A percentile compares a stretch with the other conserved stretches of the same genome.
Conservation (phyloP, 495 filamentous ascomycete genomes). For the Amniculicola lignicola region DNA sequence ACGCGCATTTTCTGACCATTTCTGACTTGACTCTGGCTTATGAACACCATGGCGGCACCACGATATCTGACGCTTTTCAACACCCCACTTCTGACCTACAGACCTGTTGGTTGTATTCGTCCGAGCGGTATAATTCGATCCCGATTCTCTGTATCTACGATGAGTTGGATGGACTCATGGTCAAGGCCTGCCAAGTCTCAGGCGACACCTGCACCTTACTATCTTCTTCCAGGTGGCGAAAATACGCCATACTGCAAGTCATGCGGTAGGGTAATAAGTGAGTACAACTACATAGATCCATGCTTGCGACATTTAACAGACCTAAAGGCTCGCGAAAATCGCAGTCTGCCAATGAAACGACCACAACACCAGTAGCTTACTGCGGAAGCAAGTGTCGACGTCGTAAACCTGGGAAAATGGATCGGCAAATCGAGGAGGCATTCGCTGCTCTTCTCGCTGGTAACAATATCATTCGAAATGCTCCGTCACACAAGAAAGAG, state of each 20-base stretch:
- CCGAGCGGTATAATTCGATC: no score
- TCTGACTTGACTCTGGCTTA: no score
- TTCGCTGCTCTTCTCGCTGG: slow-evolving; percentile 31
- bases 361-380: slow-evolving; percentile 32
- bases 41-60: no score
- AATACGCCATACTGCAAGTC: slow-evolving; percentile 44
- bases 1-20: no score
- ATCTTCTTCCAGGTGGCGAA: slow-evolving; percentile 38
- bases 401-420: slow-evolving; percentile 33
- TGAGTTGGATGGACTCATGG: slow-evolving; percentile 46
- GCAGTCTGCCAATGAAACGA: slow-evolving; percentile 14
- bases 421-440: slow-evolving; percentile 30
- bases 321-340: slow-evolving; percentile 29
- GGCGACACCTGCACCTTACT: slow-evolving; percentile 42
- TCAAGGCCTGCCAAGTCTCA: slow-evolving; percentile 41
- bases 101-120: no score
- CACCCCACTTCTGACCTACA: no score
- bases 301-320: no score
- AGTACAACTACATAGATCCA: neutral
- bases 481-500: slow-evolving; percentile 10
- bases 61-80: no score
- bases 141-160: no score
- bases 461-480: neutral
- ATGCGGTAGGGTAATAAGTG: slow-evolving; percentile 45
- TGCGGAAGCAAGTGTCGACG: slow-evolving; percentile 36